Conservation (phyloP, 192 early-diverging fungal genomes). For the Diversispora epigaea region DNA sequence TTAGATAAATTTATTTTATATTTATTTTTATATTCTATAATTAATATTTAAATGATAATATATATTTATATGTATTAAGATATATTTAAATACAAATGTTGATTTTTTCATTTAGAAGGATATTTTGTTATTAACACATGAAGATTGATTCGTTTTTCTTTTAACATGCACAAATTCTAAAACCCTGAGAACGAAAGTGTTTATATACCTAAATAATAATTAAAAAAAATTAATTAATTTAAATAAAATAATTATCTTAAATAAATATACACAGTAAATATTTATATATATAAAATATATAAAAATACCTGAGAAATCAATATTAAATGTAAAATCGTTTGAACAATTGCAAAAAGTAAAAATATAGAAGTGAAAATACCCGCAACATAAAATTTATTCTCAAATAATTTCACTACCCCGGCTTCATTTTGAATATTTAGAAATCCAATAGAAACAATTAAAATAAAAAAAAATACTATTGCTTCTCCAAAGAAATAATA, state of each 20-base stretch:
- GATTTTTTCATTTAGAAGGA: too few relatives aligned
- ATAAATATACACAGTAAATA: not conserved
- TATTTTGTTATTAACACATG: too few relatives aligned
- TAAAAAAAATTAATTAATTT: not conserved
- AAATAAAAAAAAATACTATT: conserved; percentile 1
- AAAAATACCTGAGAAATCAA: not conserved
- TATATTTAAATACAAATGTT: too few relatives aligned
- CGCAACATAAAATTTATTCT: not conserved
- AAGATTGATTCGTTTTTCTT: too few relatives aligned
- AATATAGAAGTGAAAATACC: not conserved
- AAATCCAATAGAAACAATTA: not conserved
- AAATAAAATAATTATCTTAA: not conserved
- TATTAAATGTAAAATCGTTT: not conserved
- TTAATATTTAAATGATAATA: too few relatives aligned
- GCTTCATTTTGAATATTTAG: not conserved
- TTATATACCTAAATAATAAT: not conserved
- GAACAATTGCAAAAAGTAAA: not conserved
- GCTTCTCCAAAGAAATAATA: conserved; percentile 3
- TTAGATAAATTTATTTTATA: too few relatives aligned
- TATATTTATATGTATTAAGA: too few relatives aligned
- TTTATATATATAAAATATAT: not conserved
- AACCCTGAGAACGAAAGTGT: not conserved
- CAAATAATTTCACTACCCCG: not conserved
- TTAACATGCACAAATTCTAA: not conserved
- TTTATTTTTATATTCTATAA: too few relatives aligned